Evolutionary conservation across 768 basidiomycete species (phyloP), one percentile per base, ranked within the genome.

Genomic region (Lanmaoa pseudosensibilis): DNA sequence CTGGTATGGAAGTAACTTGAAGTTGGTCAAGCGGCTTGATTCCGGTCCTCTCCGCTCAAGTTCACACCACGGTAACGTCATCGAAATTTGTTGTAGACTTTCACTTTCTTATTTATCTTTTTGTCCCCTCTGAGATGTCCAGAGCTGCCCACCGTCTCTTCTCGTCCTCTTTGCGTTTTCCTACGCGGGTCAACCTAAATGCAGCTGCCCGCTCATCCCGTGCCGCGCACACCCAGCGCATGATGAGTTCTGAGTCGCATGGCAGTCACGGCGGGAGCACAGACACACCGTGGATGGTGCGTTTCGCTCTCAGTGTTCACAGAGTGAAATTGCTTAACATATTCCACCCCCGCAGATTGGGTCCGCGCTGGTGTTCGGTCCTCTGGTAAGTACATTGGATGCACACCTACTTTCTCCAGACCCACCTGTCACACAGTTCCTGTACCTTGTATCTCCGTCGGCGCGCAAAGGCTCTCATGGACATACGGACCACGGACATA

Each of bases 391-490:
- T 57, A 19, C 45, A 47, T 50, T 41, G 3, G 12, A 33, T 27
- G 30, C 8, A 19, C 15, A 0, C 12, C 23, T 34, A 34, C 12
- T 54, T 34, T 43, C 40, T 44, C 11, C 5, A 27, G 2, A 40
- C 41, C 40, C 9, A 53, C 43, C 19, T 46, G 33, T 50, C 39
- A 30, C 34, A 34, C 41, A 72, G 71, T 52, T 74, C 16, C 51
- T 72, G 40, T 74, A 72, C 50, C 63, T 74, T 19, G 51, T 69
- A 12, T 72, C 71, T 13, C 71, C 71, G 11, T 62, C 72, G 6
- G 62, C 69, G n/a, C 69, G 65, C 46, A 58, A 63, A 21, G 41
- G 43, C 9, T 53, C 59, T 41, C 66, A 70, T 58, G 61, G 23
- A 4, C 64, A 72, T 55, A 39, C 59, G 16, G 61, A 58, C 25